Evolutionary conservation across 495 filamentous ascomycete genomes (phyloP).

Genomic region (Aspergillus cavernicola): DNA sequence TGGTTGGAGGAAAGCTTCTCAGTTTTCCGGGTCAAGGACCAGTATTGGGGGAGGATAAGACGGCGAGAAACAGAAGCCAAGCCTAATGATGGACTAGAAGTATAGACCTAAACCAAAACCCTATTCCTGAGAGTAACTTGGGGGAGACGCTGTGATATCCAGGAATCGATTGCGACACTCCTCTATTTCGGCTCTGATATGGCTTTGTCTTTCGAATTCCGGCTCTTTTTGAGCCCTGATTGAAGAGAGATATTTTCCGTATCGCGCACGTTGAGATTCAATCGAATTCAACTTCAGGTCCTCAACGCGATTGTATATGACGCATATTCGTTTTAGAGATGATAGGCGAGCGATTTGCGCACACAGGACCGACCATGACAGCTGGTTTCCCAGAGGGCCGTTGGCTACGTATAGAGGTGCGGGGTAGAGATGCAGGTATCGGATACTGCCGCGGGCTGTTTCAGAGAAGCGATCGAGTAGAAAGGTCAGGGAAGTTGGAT

Average conservation of each 20-base stretch:
- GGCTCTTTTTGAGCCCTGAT: neutral
- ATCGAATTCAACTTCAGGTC: neutral
- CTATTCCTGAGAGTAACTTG: neutral
- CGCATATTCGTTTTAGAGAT: neutral
- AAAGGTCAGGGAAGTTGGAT: constrained; percentile 2
- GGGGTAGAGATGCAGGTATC: constrained; percentile 3
- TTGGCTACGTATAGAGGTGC: neutral
- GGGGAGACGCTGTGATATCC: neutral
- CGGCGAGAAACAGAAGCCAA: neutral
- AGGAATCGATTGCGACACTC: neutral
- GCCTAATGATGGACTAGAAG: neutral
- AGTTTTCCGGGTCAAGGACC: constrained; percentile 21
- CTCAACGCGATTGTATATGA: neutral
- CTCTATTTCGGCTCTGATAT: neutral
- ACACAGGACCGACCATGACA: constrained; percentile 1
- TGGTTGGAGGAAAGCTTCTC: constrained; percentile 29
- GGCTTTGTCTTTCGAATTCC: neutral
- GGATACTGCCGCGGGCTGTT: neutral
- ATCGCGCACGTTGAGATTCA: neutral
- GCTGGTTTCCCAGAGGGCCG: neutral
- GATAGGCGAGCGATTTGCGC: neutral
- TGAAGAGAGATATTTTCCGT: neutral
- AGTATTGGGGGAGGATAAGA: constrained; percentile 18
- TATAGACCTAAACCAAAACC: neutral
- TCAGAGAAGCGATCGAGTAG: constrained; percentile 3